Evolutionary conservation across 73 alveolate genomes (phyloP), one percentile per base, ranked within the genome.

Genomic region (Stentor coeruleus): DNA sequence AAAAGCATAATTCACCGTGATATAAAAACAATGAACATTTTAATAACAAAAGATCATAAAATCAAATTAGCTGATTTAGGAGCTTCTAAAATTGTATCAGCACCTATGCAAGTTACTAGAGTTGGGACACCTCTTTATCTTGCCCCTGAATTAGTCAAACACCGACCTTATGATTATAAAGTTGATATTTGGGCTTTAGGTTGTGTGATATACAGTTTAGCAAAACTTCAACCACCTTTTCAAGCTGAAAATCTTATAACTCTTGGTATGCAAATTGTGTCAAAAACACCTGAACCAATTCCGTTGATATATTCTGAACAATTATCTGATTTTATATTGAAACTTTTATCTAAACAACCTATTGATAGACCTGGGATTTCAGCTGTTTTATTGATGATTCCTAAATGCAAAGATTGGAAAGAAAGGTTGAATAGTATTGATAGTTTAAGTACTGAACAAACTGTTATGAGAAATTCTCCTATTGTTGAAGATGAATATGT

Each of bases 141-240:
- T 1, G 92, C 98, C 40, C 99, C 99, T 3, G 99, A 97, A 87
- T 77, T 96, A 39, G 97, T 97, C 2, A 91, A 97, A 83, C 96
- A 95, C 80, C 83, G 93, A 60, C 99, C 99, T 20, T 97, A 97
- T 87, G 99, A 96, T 84, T 95, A 82, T 85, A 93, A 94, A 90
- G 97, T 95, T 33, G 99, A 97, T 85, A 90, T 97, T 20, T 97
- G 99, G 99, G 98, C 99, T 3, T 85, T 97, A 40, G 99, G 99
- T 1, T 94, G 98, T 55, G 97, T 96, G 0, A 66, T 96, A 39
- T 97, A 96, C 88, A 95, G 92, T 81, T 84, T 97, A 81, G 94
- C 98, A 28, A 81, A 92, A 57, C 90, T 96, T 2, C 97, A 96
- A 36, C 98, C 98, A 33, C 99, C 99, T 35, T 97, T 97, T 85